Evolutionary conservation across 768 basidiomycete species (phyloP), one percentile per base, ranked within the genome.

Genomic region (Coprinellus micaceus): DNA sequence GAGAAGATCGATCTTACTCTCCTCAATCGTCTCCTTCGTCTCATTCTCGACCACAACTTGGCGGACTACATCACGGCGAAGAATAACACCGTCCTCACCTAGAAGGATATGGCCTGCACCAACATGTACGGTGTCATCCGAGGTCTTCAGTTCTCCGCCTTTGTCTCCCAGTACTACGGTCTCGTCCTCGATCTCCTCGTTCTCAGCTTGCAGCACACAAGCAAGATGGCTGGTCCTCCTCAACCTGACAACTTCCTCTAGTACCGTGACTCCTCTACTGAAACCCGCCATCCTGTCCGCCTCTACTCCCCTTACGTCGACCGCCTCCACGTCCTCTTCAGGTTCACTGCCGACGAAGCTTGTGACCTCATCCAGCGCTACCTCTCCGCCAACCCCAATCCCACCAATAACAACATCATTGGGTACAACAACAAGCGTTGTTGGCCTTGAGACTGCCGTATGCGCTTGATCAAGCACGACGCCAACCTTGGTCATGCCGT

Each of bases 371-470:
- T 99, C 60, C 97, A 99, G 70, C 86, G 97, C 15, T 99, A n/a
- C n/a, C n/a, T n/a, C n/a, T n/a, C n/a, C n/a, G n/a, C n/a, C n/a
- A n/a, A n/a, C n/a, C n/a, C n/a, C 3, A 96, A 99, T 72, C 96
- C 97, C 2, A 98, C 91, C 12, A 98, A 98, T 74, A 97, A 98
- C 75, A 98, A 98, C 65, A 91, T 98, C 60, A 96, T 98, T 60
- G 97, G 96, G 1, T 99, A 98, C 73, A 98, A 98, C 77, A 98
- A 98, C 79, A 97, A 96, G 73, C 88, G 94, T 49, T 98, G 97
- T 75, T 99, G 97, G 97, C 97, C 97, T 37, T 83, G 95, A 62
- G 97, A 99, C 73, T 99, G 97, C 71, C 88, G 97, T 57, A 99
- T 99, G 97, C 80, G 97, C 30, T 80, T 99, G 56, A 96, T 97